These are phyloP conservation scores for Fusarium sp. DNA, from an alignment of 2,329 filamentous ascomycete genomes.

Conservation along the genomic window DNA sequence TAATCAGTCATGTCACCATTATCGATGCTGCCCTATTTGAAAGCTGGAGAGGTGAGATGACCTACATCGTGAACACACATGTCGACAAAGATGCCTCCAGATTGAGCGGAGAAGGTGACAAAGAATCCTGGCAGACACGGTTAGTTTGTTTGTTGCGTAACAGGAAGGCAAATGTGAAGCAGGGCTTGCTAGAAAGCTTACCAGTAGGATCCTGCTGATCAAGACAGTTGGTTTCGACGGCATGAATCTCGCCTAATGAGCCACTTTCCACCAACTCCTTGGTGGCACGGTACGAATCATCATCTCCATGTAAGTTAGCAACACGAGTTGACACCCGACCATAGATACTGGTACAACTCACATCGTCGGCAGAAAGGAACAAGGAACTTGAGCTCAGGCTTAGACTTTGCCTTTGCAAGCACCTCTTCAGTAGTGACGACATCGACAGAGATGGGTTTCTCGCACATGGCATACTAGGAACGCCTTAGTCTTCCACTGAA, in stretches of 20 bases:
- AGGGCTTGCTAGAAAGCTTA: background rate
- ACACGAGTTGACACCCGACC: background rate
- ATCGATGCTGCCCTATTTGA: background rate
- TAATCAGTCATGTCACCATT: background rate
- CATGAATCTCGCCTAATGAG: constrained; percentile 34
- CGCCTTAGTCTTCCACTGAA: background rate
- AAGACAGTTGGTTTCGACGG: constrained; percentile 36
- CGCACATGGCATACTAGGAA: constrained; percentile 37
- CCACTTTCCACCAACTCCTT: constrained; percentile 32
- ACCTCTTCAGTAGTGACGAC: constrained; percentile 33
- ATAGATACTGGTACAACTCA: background rate
- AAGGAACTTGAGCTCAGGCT: constrained; percentile 35
- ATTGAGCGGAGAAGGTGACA: constrained; percentile 46
- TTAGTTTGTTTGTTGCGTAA: background rate
- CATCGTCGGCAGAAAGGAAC: constrained; percentile 33
- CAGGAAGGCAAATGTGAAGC: background rate
- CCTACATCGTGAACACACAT: constrained; percentile 45
- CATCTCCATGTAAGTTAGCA: constrained; percentile 10
- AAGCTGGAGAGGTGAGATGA: background rate
- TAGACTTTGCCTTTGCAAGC: constrained; percentile 25
- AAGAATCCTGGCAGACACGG: constrained; percentile 39
- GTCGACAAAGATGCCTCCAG: constrained; percentile 48
- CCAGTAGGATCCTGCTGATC: constrained; percentile 34
- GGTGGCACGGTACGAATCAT: constrained; percentile 30
- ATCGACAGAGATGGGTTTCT: constrained; percentile 38